phyloP scores from a whole-genome alignment of 176 grass and related monocot genomes.

The Oryza australiensis region DNA sequence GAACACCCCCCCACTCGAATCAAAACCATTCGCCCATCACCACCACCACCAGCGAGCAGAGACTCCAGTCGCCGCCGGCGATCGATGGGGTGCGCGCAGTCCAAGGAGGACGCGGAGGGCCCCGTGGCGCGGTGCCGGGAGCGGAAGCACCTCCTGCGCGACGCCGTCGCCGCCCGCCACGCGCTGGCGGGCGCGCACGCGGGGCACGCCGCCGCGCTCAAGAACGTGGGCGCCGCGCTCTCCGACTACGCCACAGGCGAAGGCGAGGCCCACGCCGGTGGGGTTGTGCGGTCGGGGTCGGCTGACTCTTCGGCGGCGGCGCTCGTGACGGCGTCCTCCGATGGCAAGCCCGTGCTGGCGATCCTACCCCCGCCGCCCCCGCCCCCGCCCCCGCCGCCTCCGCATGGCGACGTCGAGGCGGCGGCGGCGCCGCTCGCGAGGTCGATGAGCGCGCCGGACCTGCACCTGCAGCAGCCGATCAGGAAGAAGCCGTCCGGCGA shows the following conservation, averaged over 20 bases:
- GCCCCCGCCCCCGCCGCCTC: conserved; percentile 30
- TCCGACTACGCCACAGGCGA: conserved; percentile 57
- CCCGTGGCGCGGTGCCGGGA: conserved; percentile 62
- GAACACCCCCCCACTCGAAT: neutral
- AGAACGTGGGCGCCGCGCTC: conserved; percentile 71
- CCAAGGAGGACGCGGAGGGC: conserved; percentile 63
- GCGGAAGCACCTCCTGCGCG: conserved; percentile 50
- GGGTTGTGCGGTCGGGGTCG: neutral
- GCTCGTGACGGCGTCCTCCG: neutral
- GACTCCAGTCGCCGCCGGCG: neutral
- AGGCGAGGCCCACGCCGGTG: neutral
- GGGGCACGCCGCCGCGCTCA: conserved; percentile 56
- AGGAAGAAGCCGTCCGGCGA: conserved; percentile 49
- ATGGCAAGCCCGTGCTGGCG: conserved; percentile 1
- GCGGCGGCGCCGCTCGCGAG: conserved; percentile 29
- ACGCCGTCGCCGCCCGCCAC: conserved; percentile 48
- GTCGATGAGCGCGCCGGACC: conserved; percentile 56
- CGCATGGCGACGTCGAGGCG: conserved; percentile 20
- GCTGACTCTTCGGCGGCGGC: neutral
- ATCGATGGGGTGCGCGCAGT: conserved; percentile 82
- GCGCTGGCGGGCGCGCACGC: conserved; percentile 65
- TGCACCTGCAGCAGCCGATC: conserved; percentile 23
- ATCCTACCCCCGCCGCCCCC: conserved; percentile 36
- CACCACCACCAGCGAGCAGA: neutral
- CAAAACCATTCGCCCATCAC: conserved; percentile 11